Evolutionary conservation across 306 rosid genomes (phyloP), one percentile per base, ranked within the genome.

Genomic region (Cucumis sativus): DNA sequence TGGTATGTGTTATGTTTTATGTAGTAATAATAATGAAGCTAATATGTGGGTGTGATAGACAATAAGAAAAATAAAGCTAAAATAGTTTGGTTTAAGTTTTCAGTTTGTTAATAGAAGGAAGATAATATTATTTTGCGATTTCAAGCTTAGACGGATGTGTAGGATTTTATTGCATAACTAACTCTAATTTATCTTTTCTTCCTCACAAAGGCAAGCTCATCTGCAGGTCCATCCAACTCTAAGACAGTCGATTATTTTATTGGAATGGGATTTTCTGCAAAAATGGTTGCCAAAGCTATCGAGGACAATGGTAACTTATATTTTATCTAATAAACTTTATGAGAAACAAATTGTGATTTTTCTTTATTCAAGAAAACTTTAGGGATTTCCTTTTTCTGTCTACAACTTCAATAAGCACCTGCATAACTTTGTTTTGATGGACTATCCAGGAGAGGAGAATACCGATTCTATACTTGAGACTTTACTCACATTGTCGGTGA

Each of bases 371-470:
- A 5, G 15, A 71, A 13, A 49, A 3, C 54, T 16, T 12, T 7
- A 20, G 30, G 3, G 4, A 45, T 23, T 69, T 10, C 23, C 47
- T 8, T 47, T 70, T 70, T 30, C 30, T n/a, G 54, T 76, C 83
- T 72, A 55, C 56, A 66, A 59, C 41, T 49, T 13, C 39, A 37
- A 72, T 74, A 75, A 77, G 51, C 72, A 74, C 79, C 45, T 52
- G 63, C 64, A 67, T 83, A 78, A 84, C 80, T 14, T 23, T 77
- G 77, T 80, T 82, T 49, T 70, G 75, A 69, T 81, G 81, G 82
- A 83, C 78, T 76, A 79, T 85, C 68, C 89, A 91, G 98, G 98
- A 76, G 97, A 89, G 86, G 97, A 88, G 61, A 89, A 90, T 21
- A 82, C 87, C 67, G 85, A 83, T 77, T 83, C 86, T 25, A 84